phyloP scores from a whole-genome alignment of 2,329 filamentous ascomycete genomes.

The Cylindrodendrum hubeiense region DNA sequence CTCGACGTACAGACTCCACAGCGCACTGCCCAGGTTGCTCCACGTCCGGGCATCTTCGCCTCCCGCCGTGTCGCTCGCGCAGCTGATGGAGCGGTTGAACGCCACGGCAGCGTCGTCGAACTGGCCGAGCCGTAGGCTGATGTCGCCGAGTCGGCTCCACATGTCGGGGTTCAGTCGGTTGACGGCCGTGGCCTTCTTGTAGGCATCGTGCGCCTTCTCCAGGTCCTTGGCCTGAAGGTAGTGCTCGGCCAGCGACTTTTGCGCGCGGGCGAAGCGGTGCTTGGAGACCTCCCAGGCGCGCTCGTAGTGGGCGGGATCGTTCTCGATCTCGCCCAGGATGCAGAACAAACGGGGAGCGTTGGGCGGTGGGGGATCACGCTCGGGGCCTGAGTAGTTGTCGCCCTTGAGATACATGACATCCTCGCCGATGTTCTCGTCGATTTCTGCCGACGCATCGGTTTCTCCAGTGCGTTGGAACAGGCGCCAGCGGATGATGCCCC shows the following conservation, averaged over 20 bases:
- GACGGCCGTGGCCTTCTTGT: constrained; percentile 79
- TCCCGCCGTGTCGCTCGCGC: constrained; percentile 71
- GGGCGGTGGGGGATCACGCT: constrained; percentile 76
- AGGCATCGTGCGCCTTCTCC: constrained; percentile 79
- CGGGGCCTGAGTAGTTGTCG: constrained; percentile 69
- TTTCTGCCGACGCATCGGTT: constrained; percentile 48
- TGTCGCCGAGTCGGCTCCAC: constrained; percentile 93
- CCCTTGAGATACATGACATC: constrained; percentile 70
- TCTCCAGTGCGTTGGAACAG: constrained; percentile 76
- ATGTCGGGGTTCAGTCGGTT: constrained; percentile 86
- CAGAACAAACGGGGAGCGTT: constrained; percentile 92
- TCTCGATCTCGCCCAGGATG: constrained; percentile 91
- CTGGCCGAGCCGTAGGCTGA: constrained; percentile 80
- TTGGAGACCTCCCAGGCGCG: constrained; percentile 90
- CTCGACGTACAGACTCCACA: constrained; percentile 77
- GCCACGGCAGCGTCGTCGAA: constrained; percentile 86
- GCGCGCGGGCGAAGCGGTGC: constrained; percentile 84
- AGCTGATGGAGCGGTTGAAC: constrained; percentile 84
- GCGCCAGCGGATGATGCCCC: constrained; percentile 79
- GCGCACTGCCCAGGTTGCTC: constrained; percentile 91
- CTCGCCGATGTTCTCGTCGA: constrained; percentile 61
- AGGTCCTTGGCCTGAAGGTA: constrained; percentile 77
- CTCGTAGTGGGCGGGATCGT: constrained; percentile 80
- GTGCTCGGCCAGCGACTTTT: constrained; percentile 86
- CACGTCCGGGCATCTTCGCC: constrained; percentile 92